A percentile compares a stretch with the other conserved stretches of the same genome.
phyloP scores from a whole-genome alignment of 1,139 yeast genomes.

The Scheffersomyces illinoinensis region DNA sequence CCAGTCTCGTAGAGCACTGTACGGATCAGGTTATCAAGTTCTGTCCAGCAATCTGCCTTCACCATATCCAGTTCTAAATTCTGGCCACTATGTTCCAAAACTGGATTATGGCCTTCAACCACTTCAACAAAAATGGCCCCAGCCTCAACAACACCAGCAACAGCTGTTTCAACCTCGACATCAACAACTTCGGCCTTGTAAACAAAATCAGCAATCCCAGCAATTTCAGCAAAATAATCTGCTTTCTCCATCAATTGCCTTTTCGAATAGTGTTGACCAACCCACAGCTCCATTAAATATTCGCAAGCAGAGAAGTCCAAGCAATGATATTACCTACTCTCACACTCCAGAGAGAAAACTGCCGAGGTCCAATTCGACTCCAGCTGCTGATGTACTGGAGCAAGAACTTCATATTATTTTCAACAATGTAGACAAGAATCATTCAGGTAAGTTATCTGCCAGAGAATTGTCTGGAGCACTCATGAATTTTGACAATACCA shows the following conservation, averaged over 20 bases:
- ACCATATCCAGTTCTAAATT: background rate
- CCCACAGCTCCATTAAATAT: background rate
- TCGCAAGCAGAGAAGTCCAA: background rate
- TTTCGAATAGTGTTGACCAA: background rate
- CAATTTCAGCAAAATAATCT: constrained; percentile 15
- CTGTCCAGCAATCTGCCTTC: background rate
- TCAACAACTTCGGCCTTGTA: too few species aligned
- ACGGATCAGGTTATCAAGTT: background rate
- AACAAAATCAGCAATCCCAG: constrained; percentile 6
- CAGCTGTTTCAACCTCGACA: too few species aligned
- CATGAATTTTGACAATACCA: constrained; percentile 63
- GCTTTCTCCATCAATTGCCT: constrained; percentile 6
- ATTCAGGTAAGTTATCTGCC: constrained; percentile 46
- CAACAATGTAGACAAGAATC: constrained; percentile 26
- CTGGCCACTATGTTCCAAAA: background rate
- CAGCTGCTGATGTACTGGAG: background rate
- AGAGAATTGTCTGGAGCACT: constrained; percentile 63
- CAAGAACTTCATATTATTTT: constrained; percentile 29
- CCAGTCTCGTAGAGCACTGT: background rate
- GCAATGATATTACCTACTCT: background rate
- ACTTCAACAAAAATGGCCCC: constrained; percentile 9
- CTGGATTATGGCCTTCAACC: constrained; percentile 14
- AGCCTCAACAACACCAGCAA: constrained; percentile 14
- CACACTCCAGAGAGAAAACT: background rate
- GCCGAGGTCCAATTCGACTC: background rate